phyloP scores from a whole-genome alignment of 108 stramenopile genomes.

The Aurantiochytrium sp. region DNA sequence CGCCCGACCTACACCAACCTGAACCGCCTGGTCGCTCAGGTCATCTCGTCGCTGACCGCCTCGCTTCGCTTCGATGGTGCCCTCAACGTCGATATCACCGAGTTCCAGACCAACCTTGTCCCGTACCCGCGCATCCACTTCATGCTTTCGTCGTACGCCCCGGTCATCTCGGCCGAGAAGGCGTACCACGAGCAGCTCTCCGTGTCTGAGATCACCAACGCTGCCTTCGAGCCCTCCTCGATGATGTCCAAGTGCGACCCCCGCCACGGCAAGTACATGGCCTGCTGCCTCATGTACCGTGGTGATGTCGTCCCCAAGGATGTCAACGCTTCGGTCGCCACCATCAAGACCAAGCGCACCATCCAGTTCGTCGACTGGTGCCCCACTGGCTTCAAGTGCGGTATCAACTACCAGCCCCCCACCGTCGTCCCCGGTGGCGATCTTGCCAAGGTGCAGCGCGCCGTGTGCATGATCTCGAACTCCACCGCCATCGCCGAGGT shows the following conservation, averaged over 20 bases:
- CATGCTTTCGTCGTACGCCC: conserved; percentile 86
- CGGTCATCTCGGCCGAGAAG: conserved; percentile 80
- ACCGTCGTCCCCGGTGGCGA: conserved; percentile 72
- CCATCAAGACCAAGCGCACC: conserved; percentile 91
- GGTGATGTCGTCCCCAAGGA: conserved; percentile 89
- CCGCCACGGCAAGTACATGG: conserved; percentile 57
- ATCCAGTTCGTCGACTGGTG: conserved; percentile 94
- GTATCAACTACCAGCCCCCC: conserved; percentile 43
- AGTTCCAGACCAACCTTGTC: conserved; percentile 94
- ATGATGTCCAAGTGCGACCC: conserved; percentile 96
- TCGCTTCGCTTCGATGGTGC: conserved; percentile 89
- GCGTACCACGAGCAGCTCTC: conserved; percentile 83
- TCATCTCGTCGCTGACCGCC: conserved; percentile 79
- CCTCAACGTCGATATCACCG: conserved; percentile 86
- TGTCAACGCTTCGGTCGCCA: conserved; percentile 79
- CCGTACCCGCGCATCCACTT: conserved; percentile 92
- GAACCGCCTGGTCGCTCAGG: conserved; percentile 85
- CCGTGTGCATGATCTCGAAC: conserved; percentile 99
- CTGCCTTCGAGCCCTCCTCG: conserved; percentile 76
- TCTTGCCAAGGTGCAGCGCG: conserved; percentile 86
- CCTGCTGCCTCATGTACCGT: conserved; percentile 79
- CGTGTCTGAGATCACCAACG: conserved; percentile 86
- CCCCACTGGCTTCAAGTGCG: conserved; percentile 66
- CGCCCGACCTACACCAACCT: conserved; percentile 88
- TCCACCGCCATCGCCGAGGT: conserved; percentile 98